These are phyloP conservation scores for Colletotrichum siamense DNA, from an alignment of 2,329 filamentous ascomycete species.

Conservation along the genomic window DNA sequence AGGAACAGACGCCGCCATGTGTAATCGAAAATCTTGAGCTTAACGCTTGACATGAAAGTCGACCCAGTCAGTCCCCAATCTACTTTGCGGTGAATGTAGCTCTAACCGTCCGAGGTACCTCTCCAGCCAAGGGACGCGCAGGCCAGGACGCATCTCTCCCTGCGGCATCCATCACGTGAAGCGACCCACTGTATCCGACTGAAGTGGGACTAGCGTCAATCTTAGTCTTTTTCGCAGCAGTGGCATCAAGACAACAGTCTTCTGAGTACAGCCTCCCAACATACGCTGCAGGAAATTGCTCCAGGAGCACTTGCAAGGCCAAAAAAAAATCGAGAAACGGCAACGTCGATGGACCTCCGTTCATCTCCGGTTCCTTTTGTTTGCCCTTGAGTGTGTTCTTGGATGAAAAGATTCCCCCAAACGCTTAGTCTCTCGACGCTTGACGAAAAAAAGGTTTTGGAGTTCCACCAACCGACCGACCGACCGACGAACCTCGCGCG, in stretches of 20 bases:
- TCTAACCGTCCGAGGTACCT: neutral
- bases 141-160: neutral
- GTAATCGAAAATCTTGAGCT: neutral
- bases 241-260: conserved; percentile 45
- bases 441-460: conserved; percentile 40
- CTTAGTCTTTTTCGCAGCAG: conserved; percentile 33
- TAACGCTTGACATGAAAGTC: neutral
- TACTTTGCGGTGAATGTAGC: neutral
- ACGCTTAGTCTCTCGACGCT: conserved; percentile 35
- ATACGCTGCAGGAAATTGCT: conserved; percentile 26
- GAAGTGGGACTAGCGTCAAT: neutral
- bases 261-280: conserved; percentile 27
- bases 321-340: conserved; percentile 11
- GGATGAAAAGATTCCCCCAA: conserved; percentile 35
- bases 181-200: neutral
- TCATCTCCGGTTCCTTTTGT: conserved; percentile 15
- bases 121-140: neutral
- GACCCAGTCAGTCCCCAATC: neutral
- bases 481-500: conserved; percentile 24
- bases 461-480: conserved; percentile 40
- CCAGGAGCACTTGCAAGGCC: conserved; percentile 16
- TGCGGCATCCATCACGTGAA: conserved; percentile 5
- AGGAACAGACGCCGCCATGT: neutral
- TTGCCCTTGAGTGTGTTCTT: conserved; percentile 19
- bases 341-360: conserved; percentile 18